A percentile compares a stretch with the other conserved stretches of the same genome.
Conservation (phyloP, 208 protist species). For the Acanthamoeba sp. region DNA sequence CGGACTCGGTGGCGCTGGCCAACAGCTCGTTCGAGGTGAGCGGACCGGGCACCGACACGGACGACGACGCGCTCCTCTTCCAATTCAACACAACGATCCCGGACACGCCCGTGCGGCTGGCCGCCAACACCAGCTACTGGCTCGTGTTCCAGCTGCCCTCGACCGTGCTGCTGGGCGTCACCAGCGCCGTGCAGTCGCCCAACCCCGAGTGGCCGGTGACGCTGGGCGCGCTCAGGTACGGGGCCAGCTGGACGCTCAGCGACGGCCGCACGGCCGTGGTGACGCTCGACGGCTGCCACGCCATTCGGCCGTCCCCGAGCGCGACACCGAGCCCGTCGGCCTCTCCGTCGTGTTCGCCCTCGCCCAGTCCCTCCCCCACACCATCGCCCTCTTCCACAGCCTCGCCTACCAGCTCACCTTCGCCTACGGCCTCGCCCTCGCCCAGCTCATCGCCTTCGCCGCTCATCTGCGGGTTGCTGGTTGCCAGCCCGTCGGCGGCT, state of each 20-base stretch:
- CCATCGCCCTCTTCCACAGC: constrained; percentile 7
- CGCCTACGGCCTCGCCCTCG: background rate
- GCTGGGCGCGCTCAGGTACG: background rate
- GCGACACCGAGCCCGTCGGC: background rate
- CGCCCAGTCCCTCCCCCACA: background rate
- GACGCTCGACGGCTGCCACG: background rate
- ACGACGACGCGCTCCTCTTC: background rate
- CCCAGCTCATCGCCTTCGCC: background rate
- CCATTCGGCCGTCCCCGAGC: background rate
- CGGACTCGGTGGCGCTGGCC: background rate
- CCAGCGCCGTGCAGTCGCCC: background rate
- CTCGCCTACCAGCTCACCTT: background rate
- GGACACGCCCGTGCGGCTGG: background rate
- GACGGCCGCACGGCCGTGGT: background rate
- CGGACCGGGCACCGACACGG: background rate
- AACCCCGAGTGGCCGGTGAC: background rate
- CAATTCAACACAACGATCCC: background rate
- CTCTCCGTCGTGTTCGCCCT: background rate
- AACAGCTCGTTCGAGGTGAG: background rate
- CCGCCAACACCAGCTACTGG: constrained; percentile 18
- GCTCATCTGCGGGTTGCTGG: background rate
- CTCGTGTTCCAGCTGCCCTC: background rate
- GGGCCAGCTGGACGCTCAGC: background rate
- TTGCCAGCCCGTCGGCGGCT: background rate
- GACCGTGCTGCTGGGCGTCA: background rate